These are phyloP conservation scores for Raphanus raphanistrum DNA, from an alignment of 345 rosid genomes.

Conservation along the genomic window DNA sequence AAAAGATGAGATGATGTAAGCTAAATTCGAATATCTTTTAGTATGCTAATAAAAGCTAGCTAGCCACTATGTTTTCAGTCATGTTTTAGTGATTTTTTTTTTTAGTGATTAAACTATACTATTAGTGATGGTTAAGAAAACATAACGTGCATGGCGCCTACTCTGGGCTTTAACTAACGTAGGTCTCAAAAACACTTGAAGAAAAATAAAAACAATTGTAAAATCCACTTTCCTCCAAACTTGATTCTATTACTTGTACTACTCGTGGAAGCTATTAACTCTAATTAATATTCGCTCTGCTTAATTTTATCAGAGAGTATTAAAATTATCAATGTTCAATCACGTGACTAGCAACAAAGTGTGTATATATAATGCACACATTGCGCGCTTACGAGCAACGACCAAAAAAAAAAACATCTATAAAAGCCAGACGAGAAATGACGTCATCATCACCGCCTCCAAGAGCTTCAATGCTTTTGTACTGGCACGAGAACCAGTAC, in stretches of 20 bases:
- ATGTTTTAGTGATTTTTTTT: not conserved
- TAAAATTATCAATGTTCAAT: not conserved
- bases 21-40: not conserved
- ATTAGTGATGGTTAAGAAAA: not conserved
- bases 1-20: not conserved
- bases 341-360: constrained; percentile 10
- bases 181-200: not conserved
- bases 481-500: constrained; percentile 41
- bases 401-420: not conserved
- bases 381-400: constrained; percentile 5
- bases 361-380: not conserved
- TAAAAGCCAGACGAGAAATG: not conserved
- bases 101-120: not conserved
- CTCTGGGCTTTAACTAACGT: not conserved
- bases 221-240: constrained; percentile 3
- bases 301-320: not conserved
- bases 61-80: not conserved
- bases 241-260: not conserved
- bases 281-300: not conserved
- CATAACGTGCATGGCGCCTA: constrained; percentile 19
- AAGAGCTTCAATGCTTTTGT: constrained; percentile 27
- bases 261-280: not conserved
- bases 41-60: not conserved
- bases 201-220: not conserved
- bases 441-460: constrained; percentile 42